Percentiles rank a stretch among this genome's conserved stretches.
Conservation (phyloP, 768 basidiomycete species). For the Suillus ampliporus region DNA sequence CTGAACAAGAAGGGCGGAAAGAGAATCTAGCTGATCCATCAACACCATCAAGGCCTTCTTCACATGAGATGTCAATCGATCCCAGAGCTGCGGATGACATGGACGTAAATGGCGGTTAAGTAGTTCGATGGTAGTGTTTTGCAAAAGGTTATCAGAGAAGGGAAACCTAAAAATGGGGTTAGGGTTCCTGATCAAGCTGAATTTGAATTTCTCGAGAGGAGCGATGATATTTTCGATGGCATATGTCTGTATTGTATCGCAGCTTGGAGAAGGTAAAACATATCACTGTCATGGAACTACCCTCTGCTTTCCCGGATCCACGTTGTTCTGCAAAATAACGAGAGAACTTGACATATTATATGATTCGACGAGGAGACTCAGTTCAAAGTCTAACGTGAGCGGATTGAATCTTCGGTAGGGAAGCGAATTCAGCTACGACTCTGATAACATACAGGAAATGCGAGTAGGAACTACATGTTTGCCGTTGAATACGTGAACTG, state of each 20-base stretch:
- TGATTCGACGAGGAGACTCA: neutral
- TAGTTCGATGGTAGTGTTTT: neutral
- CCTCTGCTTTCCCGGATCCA: neutral
- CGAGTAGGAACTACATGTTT: neutral
- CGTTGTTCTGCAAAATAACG: neutral
- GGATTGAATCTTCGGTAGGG: too few species aligned
- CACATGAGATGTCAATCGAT: conserved; percentile 51
- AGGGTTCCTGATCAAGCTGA: neutral
- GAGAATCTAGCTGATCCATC: conserved; percentile 80
- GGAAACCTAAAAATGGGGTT: conserved; percentile 10
- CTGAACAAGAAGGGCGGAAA: conserved; percentile 33
- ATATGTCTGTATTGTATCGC: too few species aligned
- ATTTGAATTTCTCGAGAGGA: conserved; percentile 1
- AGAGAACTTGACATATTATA: neutral
- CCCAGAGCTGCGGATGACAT: conserved; percentile 1
- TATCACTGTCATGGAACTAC: neutral
- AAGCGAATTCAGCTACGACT: too few species aligned
- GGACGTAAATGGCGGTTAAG: neutral
- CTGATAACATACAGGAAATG: neutral
- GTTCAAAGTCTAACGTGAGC: neutral
- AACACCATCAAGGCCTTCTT: conserved; percentile 62
- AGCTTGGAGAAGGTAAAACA: neutral
- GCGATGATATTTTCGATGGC: neutral
- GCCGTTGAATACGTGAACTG: neutral
- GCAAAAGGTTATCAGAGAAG: neutral